These are phyloP conservation scores for Rhodosorus marinus DNA, from an alignment of 23 red algal genomes.

Conservation along the genomic window DNA sequence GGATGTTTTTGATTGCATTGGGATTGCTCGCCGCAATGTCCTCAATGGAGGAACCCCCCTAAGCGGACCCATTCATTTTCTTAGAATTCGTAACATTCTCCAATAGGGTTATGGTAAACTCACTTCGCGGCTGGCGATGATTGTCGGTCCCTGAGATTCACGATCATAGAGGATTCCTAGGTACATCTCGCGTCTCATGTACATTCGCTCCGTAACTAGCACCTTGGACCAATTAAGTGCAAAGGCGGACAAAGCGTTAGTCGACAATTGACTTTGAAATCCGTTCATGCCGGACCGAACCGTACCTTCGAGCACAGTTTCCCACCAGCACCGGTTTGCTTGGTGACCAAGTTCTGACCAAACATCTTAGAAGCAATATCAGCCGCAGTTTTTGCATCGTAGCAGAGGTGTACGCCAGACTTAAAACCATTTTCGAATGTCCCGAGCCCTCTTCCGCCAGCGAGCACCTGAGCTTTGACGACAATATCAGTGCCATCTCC, in stretches of 20 bases:
- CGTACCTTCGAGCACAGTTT: constrained; percentile 44
- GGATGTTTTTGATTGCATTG: constrained; percentile 48
- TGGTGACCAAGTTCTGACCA: constrained; percentile 71
- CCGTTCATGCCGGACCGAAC: too few species aligned
- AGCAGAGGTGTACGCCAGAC: constrained; percentile 80
- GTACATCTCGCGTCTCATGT: constrained; percentile 85
- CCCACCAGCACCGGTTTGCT: constrained; percentile 82
- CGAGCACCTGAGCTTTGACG: constrained; percentile 91
- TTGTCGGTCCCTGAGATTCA: constrained; percentile 69
- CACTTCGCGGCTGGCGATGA: too few species aligned
- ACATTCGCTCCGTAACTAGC: constrained; percentile 58
- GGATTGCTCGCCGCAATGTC: constrained; percentile 81
- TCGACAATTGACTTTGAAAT: too few species aligned
- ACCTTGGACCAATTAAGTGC: too few species aligned
- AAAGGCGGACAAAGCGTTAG: too few species aligned
- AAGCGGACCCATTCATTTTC: too few species aligned
- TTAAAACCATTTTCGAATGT: constrained; percentile 77
- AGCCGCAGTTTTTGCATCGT: constrained; percentile 32
- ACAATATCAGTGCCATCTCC: constrained; percentile 35
- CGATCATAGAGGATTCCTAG: constrained; percentile 88
- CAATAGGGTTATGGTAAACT: too few species aligned
- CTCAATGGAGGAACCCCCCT: constrained; percentile 87
- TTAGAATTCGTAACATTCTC: too few species aligned
- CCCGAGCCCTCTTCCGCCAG: constrained; percentile 83
- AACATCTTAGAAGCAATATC: constrained; percentile 80